Evolutionary conservation across 2,329 filamentous ascomycete genomes (phyloP), one percentile per base, ranked within the genome.

Genomic region (Nannizzia gypsea): DNA sequence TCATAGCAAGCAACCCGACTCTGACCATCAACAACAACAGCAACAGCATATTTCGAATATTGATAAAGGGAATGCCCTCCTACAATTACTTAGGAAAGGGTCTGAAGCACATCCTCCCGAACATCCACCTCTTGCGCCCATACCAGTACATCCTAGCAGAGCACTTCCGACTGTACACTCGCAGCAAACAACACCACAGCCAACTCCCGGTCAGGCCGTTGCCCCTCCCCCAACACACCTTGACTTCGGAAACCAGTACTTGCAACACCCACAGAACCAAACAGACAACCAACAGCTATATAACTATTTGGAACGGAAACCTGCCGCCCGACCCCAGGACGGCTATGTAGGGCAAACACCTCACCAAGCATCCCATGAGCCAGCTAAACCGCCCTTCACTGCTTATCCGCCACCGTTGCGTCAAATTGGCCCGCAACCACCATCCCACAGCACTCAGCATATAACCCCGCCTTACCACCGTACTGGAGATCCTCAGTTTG

Each of bases 51-150:
- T 57, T 6, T 62, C 62, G 26, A 34, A 62, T 56, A 40, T 59
- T 5, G 72, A 72, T 6, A 76, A 78, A 61, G 76, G 78, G 0
- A 80, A 78, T 66, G 78, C 78, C 38, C 74, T 87, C 54, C 72
- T 86, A 58, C 78, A 81, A 15, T 74, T 87, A 64, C 73, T 87
- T 46, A 74, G 77, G 63, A 73, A 73, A 54, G 71, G 71, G 20
- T 63, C 71, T 3, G 66, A 69, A 63, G 63, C 73, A 68, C 15
- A 66, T 66, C 38, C 64, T 67, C 50, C 59, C 20, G 65, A 64
- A 40, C 68, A 66, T 52, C 64, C 64, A 26, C 67, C 68, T 31
- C 57, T 64, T 17, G 61, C 66, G 15, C 60, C 64, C 11, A 65
- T 66, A 31, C 42, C 56, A n/a, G 26, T 48, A 20, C 26, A 58